Conservation (phyloP, 176 grass and related monocot genomes). For the Ensete glaucum region DNA sequence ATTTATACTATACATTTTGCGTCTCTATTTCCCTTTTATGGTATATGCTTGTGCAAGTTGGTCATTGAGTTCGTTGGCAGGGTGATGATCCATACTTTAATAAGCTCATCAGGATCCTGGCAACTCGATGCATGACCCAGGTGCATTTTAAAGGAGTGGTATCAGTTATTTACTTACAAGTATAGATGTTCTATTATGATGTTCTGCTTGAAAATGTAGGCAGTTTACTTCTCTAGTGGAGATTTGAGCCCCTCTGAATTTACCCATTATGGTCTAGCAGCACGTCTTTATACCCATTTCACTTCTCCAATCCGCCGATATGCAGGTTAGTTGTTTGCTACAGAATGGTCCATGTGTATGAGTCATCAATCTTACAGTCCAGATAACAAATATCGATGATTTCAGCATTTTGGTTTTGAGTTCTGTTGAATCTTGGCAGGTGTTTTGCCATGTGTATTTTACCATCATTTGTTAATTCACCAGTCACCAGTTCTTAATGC, state of each 20-base stretch:
- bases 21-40: neutral
- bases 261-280: constrained; percentile 86
- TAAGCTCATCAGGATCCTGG: constrained; percentile 93
- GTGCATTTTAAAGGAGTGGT: constrained; percentile 21
- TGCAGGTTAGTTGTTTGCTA: constrained; percentile 51
- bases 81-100: constrained; percentile 94
- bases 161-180: neutral
- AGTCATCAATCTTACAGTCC: neutral
- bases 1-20: neutral
- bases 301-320: constrained; percentile 98
- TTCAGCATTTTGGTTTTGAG: neutral
- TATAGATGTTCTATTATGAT: neutral
- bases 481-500: too few relatives aligned
- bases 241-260: constrained; percentile 83
- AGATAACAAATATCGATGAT: neutral
- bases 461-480: too few relatives aligned
- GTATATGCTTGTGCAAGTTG: constrained; percentile 4
- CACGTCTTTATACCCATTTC: constrained; percentile 93
- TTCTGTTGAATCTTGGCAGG: neutral
- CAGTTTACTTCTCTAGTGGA: constrained; percentile 95
- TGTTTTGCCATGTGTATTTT: neutral
- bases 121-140: constrained; percentile 99
- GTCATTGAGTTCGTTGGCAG: constrained; percentile 33
- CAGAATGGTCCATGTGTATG: neutral
- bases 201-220: constrained; percentile 44